These are phyloP conservation scores for Termitomyces sp. DNA, from an alignment of 768 basidiomycete genomes.

Conservation along the genomic window DNA sequence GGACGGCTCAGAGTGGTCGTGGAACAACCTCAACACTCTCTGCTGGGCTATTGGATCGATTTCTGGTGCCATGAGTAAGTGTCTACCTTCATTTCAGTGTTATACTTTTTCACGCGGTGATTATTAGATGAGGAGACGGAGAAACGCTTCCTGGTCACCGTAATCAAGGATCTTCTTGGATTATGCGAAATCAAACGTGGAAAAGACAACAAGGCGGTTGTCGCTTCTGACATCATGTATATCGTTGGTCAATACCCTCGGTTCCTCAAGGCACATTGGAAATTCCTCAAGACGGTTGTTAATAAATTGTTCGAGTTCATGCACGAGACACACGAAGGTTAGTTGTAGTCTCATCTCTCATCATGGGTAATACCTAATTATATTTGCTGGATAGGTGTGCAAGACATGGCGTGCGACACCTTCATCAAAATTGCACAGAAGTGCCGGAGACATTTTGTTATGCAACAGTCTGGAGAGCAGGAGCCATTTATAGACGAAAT, in stretches of 20 bases:
- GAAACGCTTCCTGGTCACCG: conserved; percentile 97
- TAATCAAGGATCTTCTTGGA: conserved; percentile 98
- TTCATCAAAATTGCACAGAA: conserved; percentile 99
- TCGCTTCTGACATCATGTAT: conserved; percentile 96
- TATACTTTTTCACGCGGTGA: background rate
- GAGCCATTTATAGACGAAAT: conserved; percentile 99
- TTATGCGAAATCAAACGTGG: conserved; percentile 97
- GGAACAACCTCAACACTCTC: conserved; percentile 98
- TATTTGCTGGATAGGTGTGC: conserved; percentile 63
- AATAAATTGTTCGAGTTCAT: conserved; percentile 99
- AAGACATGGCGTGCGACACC: conserved; percentile 99
- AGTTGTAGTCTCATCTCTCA: conserved; percentile 12
- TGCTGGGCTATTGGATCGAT: conserved; percentile 99
- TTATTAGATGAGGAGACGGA: conserved; percentile 92
- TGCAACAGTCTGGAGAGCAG: conserved; percentile 95
- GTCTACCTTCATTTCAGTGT: conserved; percentile 9
- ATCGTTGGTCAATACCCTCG: conserved; percentile 99
- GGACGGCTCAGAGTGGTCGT: conserved; percentile 97
- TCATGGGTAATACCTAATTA: background rate
- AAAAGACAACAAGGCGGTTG: conserved; percentile 99
- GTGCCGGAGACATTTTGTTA: conserved; percentile 95
- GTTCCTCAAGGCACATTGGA: conserved; percentile 99
- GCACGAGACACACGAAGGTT: conserved; percentile 99
- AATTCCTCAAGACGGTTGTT: conserved; percentile 99
- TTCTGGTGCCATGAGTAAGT: conserved; percentile 97